Evolutionary conservation across 495 filamentous ascomycete species (phyloP).

Genomic region (Penicillium cinerascens): DNA sequence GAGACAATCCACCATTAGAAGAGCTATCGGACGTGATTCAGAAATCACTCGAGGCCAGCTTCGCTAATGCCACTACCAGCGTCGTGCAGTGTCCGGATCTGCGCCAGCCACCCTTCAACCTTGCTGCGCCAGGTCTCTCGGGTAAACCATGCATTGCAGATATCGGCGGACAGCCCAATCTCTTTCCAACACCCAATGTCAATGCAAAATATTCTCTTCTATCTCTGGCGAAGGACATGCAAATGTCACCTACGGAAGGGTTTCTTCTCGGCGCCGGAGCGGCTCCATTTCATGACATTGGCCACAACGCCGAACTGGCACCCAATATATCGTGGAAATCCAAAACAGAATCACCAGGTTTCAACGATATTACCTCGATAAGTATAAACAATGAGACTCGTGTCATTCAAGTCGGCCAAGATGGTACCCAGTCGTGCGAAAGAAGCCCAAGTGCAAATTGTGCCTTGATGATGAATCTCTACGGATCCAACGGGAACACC

Average conservation of each 20-base stretch:
- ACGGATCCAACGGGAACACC: conserved; percentile 25
- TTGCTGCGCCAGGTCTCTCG: conserved; percentile 33
- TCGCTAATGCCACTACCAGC: conserved; percentile 16
- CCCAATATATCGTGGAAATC: conserved; percentile 30
- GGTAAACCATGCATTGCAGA: conserved; percentile 36
- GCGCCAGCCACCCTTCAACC: conserved; percentile 31
- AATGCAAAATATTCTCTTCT: conserved; percentile 28
- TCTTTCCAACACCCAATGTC: conserved; percentile 31
- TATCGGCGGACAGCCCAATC: conserved; percentile 35
- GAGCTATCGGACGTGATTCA: conserved; percentile 24
- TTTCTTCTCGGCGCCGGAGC: conserved; percentile 35
- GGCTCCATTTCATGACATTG: conserved; percentile 39
- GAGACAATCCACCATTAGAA: conserved; percentile 24
- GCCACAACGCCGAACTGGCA: conserved; percentile 36
- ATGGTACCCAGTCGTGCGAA: conserved; percentile 6
- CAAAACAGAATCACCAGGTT: conserved; percentile 7
- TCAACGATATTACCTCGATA: conserved; percentile 14
- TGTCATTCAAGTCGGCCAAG: conserved; percentile 8
- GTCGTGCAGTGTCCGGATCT: conserved; percentile 37
- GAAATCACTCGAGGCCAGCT: conserved; percentile 24
- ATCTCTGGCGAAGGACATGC: conserved; percentile 28
- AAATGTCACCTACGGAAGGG: conserved; percentile 24
- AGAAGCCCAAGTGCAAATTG: conserved; percentile 21
- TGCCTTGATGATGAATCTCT: conserved; percentile 40
- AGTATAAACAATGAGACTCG: conserved; percentile 14